A percentile compares a stretch with the other conserved stretches of the same genome.
Evolutionary conservation across 2,329 filamentous ascomycete genomes (phyloP).

Genomic region (Pseudocercospora fijiensis): DNA sequence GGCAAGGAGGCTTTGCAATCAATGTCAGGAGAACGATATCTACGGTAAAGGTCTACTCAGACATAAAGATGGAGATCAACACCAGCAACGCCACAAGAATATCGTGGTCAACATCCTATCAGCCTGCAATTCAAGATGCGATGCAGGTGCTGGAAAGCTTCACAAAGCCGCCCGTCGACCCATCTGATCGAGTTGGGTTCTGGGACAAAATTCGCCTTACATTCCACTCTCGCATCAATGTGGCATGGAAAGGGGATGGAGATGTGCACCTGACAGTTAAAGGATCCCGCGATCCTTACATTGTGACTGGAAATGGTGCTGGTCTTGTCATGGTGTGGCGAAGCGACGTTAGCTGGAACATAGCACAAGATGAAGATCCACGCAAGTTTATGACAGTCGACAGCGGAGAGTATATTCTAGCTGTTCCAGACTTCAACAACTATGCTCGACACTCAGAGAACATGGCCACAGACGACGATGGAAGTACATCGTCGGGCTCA

Average conservation of each 20-base stretch:
- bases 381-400: slow-evolving; percentile 93
- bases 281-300: slow-evolving; percentile 84
- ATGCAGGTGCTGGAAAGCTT: slow-evolving; percentile 99
- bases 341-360: slow-evolving; percentile 83
- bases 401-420: slow-evolving; percentile 91
- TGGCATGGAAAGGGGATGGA: slow-evolving; percentile 92
- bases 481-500: slow-evolving; percentile 58
- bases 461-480: slow-evolving; percentile 51
- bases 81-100: slow-evolving; percentile 88
- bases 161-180: slow-evolving; percentile 90
- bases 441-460: slow-evolving; percentile 69
- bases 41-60: slow-evolving; percentile 93
- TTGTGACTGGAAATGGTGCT: slow-evolving; percentile 86
- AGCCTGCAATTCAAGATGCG: slow-evolving; percentile 97
- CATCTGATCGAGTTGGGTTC: slow-evolving; percentile 90
- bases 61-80: slow-evolving; percentile 89
- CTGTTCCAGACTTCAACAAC: slow-evolving; percentile 88
- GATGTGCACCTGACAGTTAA: slow-evolving; percentile 93
- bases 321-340: slow-evolving; percentile 99
- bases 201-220: slow-evolving; percentile 97
- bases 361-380: slow-evolving; percentile 82
- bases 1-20: slow-evolving; percentile 69
- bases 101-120: slow-evolving; percentile 96
- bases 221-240: slow-evolving; percentile 85
- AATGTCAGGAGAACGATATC: slow-evolving; percentile 88